Conservation (phyloP, 2,329 filamentous ascomycete genomes). For the Cladobotryum mycophilum region DNA sequence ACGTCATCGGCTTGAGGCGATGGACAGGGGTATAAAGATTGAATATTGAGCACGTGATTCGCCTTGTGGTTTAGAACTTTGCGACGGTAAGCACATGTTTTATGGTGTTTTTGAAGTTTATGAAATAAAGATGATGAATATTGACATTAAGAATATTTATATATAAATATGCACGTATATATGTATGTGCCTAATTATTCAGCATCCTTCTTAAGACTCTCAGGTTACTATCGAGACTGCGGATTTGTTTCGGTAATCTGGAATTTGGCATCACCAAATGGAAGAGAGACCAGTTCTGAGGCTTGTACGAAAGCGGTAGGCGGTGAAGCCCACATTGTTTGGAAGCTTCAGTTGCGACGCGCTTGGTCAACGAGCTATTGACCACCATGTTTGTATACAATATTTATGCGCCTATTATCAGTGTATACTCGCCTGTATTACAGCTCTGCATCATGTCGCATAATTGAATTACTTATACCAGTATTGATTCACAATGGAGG, state of each 20-base stretch:
- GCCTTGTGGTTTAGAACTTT: background rate
- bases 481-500: constrained; percentile 33
- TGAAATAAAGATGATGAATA: no score
- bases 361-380: constrained; percentile 19
- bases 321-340: constrained; percentile 19
- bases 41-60: background rate
- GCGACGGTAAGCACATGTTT: no score
- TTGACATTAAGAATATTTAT: no score
- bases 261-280: no score
- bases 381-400: constrained; percentile 4
- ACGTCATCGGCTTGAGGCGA: constrained; percentile 24
- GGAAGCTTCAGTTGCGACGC: constrained; percentile 17
- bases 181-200: no score
- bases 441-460: background rate
- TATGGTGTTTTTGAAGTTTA: no score
- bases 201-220: no score
- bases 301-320: constrained; percentile 8
- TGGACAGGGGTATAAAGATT: no score
- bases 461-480: background rate
- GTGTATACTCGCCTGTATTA: background rate
- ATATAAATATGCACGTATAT: no score
- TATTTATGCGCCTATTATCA: background rate
- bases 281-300: background rate
- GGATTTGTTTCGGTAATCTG: no score
- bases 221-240: no score